Evolutionary conservation across 2,329 filamentous ascomycete species (phyloP), one percentile per base, ranked within the genome.

Genomic region (Penicillium polonicum): DNA sequence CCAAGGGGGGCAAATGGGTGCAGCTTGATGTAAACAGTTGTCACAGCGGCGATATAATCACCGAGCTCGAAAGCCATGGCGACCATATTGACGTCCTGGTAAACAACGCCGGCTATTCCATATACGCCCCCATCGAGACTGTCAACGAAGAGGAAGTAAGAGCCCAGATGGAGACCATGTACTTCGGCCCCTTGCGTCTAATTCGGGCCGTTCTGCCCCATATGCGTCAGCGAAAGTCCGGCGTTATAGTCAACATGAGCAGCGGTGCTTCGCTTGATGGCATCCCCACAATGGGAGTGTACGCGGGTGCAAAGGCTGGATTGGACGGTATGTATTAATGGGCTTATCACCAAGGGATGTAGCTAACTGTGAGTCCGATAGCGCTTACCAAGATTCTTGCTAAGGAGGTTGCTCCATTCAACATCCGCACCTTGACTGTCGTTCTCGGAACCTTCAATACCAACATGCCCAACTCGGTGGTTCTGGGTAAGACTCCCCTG

Each of bases 241-340:
- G 69, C 1, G 66, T 62, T 3, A 43, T 71, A 12, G 64, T 71
- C 15, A 71, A 70, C 49, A 48, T 70, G 17, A 64, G 60, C 23
- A 70, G 67, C 46, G 57, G 48, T 52, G 68, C 64, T 21, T 67
- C 62, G 2, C 19, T 68, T 19, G 60, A 65, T 38, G 63, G 61
- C 1, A 48, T 60, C 41, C 60, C 64, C 15, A 58, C 65, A 8
- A 68, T 66, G 38, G 63, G 62, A 0, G 64, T 70, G 29, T 74
- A 74, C 46, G 58, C 68, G 1, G 65, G 60, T 2, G 61, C 59
- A 13, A 72, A 72, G 51, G 66, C 66, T 62, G 68, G 67, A 13
- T 48, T 72, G 15, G 69, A 71, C 53, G 67, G 67, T 69, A 58
- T 25, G 27, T 33, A 29, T n/a, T 5, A 33, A 19, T 17, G 7